Base-by-base conservation (phyloP, 495 filamentous ascomycete genomes). In the Xylaria castorea region DNA sequence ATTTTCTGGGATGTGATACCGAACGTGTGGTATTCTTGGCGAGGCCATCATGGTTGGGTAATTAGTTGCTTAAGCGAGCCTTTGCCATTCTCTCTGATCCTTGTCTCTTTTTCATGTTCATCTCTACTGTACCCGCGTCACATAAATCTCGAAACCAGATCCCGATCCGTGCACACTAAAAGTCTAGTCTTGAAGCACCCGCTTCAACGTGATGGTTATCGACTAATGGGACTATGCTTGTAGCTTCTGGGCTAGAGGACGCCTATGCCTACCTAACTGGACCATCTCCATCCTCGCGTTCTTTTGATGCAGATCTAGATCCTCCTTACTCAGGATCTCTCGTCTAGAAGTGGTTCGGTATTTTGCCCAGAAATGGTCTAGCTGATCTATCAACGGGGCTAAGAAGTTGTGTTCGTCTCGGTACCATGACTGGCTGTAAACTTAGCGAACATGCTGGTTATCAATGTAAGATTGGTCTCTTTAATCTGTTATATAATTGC, bases 331-430 rank as follows among this genome's bases (percentile, higher is more conserved):
- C 20, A 22, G 20, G 50, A 57, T 12, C 16, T 16, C 51, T 20
- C 12, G 34, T n/a, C 36, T 36, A 7, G 55, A 27, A 32, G 25
- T 62, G 36, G n/a, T n/a, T 72, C 63, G 62, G 62, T 66, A 67
- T 60, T 67, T 67, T 67, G 20, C 32, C 62, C n/a, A 36, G 63
- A 72, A 72, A 67, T 40, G 42, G 70, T 34, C 63, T 72, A 72
- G 70, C 62, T 48, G 50, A 58, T 58, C 70, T 70, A 27, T 70
- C 67, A 62, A 70, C 55, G 27, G 42, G 27, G 67, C 67, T 25
- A 62, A 36, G 38, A 38, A 18, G 50, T 60, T 36, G 46, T 57
- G 57, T 71, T 65, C 60, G 30, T 34, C 42, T 64, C 58, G 44
- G 22, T 57, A 14, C 32, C 58, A n/a, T 55, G 50, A 12, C 36